A percentile compares a stretch with the other conserved stretches of the same genome.
Conservation (phyloP, 371 early-diverging fungal species). For the Batrachochytrium dendrobatidis region DNA sequence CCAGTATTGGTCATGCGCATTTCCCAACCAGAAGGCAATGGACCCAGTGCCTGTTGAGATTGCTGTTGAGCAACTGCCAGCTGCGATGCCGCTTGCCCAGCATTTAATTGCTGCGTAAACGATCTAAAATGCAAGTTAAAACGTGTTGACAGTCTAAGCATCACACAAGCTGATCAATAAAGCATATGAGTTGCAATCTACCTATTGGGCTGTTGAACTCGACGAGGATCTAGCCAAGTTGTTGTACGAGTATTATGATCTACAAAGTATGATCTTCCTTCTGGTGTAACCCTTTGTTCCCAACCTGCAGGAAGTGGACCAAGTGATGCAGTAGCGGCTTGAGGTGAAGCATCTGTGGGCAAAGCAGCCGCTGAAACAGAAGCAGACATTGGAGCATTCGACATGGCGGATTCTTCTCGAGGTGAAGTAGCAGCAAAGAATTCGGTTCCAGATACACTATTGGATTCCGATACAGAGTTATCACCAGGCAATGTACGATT, state of each 20-base stretch:
- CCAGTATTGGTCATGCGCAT: conserved; percentile 93
- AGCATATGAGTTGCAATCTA: too few species aligned
- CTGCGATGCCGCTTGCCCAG: conserved; percentile 26
- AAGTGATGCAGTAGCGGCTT: conserved; percentile 24
- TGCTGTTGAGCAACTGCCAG: conserved; percentile 49
- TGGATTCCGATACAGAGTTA: conserved; percentile 4
- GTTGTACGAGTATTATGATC: conserved; percentile 96
- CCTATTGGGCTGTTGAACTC: conserved; percentile 32
- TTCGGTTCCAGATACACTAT: conserved; percentile 6
- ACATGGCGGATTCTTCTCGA: conserved; percentile 16
- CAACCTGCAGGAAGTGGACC: conserved; percentile 93
- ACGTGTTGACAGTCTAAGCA: too few species aligned
- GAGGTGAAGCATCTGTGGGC: conserved; percentile 20
- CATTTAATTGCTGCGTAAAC: conserved; percentile 43
- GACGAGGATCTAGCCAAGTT: conserved; percentile 87
- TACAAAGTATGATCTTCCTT: conserved; percentile 92
- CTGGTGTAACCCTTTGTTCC: conserved; percentile 82
- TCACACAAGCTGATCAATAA: too few species aligned
- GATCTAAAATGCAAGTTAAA: conserved; percentile 41
- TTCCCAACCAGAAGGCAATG: conserved; percentile 93
- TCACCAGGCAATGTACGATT: conserved; percentile 71
- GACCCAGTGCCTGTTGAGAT: conserved; percentile 70
- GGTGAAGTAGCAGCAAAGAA: conserved; percentile 16
- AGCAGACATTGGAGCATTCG: conserved; percentile 23
- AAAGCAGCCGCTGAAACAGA: too few species aligned